Percentiles rank a stretch among this genome's conserved stretches.
These are phyloP conservation scores for Chrysochromulina parva DNA, from an alignment of 78 protist genomes.

Conservation along the genomic window DNA sequence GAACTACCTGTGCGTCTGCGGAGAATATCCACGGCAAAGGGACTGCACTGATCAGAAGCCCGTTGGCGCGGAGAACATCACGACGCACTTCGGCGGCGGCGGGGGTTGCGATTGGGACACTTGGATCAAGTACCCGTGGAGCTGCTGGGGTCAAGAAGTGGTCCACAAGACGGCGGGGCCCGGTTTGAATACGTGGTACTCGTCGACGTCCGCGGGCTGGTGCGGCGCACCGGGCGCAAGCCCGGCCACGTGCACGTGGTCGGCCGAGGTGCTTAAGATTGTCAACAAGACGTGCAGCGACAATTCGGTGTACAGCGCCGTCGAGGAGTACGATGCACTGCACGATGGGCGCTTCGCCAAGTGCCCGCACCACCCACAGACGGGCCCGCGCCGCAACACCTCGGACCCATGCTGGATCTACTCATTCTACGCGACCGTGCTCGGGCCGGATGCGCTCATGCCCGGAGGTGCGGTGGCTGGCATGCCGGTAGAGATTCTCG, in stretches of 20 bases:
- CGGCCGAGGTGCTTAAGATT: background rate
- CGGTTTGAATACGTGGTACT: background rate
- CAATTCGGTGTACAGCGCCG: background rate
- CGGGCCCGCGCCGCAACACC: background rate
- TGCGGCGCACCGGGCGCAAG: background rate
- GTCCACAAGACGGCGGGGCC: background rate
- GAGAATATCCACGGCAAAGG: background rate
- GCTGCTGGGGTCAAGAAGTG: background rate
- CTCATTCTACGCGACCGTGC: background rate
- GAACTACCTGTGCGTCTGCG: background rate
- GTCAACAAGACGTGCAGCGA: background rate
- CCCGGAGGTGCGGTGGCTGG: background rate
- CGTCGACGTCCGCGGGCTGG: background rate
- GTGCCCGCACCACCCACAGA: background rate
- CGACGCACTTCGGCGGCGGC: background rate
- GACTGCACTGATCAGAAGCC: background rate
- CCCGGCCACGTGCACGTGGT: background rate
- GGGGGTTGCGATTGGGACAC: background rate
- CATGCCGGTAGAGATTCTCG: too few relatives aligned
- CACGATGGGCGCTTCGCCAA: background rate
- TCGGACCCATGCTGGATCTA: slow-evolving; percentile 3
- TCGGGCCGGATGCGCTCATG: background rate
- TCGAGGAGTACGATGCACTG: background rate
- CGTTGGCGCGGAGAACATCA: background rate
- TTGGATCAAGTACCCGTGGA: background rate